A percentile compares a stretch with the other conserved stretches of the same genome.
phyloP scores from a whole-genome alignment of 192 early-diverging fungal genomes.

The Rhizophagus sp. region DNA sequence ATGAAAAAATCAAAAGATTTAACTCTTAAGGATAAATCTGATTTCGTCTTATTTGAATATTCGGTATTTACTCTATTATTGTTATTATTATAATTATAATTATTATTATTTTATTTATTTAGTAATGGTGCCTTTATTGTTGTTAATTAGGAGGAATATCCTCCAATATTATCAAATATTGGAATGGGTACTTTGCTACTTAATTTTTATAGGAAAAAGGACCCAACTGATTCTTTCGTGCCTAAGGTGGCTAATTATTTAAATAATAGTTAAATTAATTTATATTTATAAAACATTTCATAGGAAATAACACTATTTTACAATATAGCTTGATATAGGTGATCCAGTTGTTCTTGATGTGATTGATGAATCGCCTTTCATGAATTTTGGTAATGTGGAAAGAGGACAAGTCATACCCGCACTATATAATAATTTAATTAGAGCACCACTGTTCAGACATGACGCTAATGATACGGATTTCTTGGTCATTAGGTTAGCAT shows the following conservation, averaged over 20 bases:
- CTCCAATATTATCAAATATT: conserved; percentile 85
- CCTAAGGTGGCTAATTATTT: conserved; percentile 54
- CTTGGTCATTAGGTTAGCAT: conserved; percentile 65
- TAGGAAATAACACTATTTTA: background rate
- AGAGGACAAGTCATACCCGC: conserved; percentile 87
- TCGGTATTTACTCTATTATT: conserved; percentile 47
- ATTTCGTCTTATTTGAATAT: conserved; percentile 88
- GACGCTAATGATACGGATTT: conserved; percentile 74
- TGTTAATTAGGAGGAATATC: conserved; percentile 81
- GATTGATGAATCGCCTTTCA: conserved; percentile 91
- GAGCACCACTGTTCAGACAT: conserved; percentile 89
- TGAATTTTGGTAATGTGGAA: conserved; percentile 93
- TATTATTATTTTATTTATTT: conserved; percentile 17
- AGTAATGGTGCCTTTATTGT: background rate
- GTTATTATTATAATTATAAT: background rate
- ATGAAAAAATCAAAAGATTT: conserved; percentile 86
- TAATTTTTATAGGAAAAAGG: conserved; percentile 94
- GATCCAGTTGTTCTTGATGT: conserved; percentile 83
- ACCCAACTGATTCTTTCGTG: conserved; percentile 75
- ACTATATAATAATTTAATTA: conserved; percentile 92
- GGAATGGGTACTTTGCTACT: conserved; percentile 95
- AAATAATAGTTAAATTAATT: background rate
- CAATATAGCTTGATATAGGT: conserved; percentile 67
- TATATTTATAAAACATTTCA: background rate
- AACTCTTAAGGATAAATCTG: conserved; percentile 81